A percentile compares a stretch with the other conserved stretches of the same genome.
Evolutionary conservation across 1,139 yeast genomes (phyloP).

Genomic region (Saccharomyces hybrid): DNA sequence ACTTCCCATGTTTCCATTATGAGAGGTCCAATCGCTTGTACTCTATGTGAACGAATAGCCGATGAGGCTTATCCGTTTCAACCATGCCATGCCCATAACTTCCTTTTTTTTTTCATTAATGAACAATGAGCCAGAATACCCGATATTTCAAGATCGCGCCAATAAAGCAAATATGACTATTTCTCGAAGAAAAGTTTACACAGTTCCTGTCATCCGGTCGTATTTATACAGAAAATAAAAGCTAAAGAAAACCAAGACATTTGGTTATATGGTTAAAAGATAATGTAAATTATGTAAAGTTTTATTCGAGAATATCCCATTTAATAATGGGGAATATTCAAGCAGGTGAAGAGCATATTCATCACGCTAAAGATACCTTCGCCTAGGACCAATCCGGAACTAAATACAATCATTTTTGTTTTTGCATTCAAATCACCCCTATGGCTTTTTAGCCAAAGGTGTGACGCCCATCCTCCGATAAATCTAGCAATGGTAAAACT

Average conservation of each 20-base stretch:
- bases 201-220: background rate
- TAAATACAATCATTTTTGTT: conserved; percentile 73
- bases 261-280: background rate
- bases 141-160: background rate
- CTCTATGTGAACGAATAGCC: no score
- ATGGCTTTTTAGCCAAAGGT: conserved; percentile 44
- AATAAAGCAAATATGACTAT: background rate
- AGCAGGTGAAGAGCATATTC: conserved; percentile 68
- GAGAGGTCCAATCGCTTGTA: background rate
- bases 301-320: background rate
- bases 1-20: conserved; percentile 20
- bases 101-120: background rate
- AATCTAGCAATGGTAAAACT: conserved; percentile 90
- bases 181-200: background rate
- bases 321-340: conserved; percentile 44
- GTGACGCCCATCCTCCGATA: conserved; percentile 75
- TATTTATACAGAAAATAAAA: background rate
- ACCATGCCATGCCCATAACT: background rate
- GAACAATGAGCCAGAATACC: background rate
- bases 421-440: conserved; percentile 37
- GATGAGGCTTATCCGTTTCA: no score
- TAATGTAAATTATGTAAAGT: background rate
- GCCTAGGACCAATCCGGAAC: conserved; percentile 88
- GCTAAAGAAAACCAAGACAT: background rate
- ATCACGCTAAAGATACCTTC: conserved; percentile 85